phyloP scores from a whole-genome alignment of 768 basidiomycete genomes.

The Naganishia friedmannii region DNA sequence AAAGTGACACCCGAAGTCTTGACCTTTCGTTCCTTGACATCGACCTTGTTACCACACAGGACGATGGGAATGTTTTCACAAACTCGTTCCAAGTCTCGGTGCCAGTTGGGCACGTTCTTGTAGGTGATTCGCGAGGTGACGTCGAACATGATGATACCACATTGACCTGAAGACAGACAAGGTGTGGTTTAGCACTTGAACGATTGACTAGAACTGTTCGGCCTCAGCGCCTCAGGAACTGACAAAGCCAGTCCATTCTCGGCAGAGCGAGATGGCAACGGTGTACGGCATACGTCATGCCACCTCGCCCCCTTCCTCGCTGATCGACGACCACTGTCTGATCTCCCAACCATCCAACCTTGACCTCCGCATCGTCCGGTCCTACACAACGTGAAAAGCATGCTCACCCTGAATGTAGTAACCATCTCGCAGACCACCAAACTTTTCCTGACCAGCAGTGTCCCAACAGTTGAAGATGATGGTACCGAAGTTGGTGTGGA shows the following conservation, averaged over 20 bases:
- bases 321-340: background rate
- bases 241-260: too few species aligned
- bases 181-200: background rate
- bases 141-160: constrained; percentile 99
- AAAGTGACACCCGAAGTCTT: constrained; percentile 98
- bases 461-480: constrained; percentile 99
- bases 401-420: constrained; percentile 49
- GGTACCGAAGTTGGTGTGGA: constrained; percentile 97
- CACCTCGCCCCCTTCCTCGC: too few species aligned
- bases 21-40: constrained; percentile 99
- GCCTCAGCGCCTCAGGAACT: background rate
- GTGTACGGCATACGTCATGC: too few species aligned
- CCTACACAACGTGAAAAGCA: background rate
- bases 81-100: constrained; percentile 94
- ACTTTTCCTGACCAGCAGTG: constrained; percentile 99
- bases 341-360: too few species aligned
- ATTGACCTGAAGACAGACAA: constrained; percentile 71
- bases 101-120: constrained; percentile 99
- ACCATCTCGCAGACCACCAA: constrained; percentile 95
- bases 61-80: constrained; percentile 99
- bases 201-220: background rate
- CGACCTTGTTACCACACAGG: constrained; percentile 98
- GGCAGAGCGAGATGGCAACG: too few species aligned
- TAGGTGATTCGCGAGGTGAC: constrained; percentile 99
- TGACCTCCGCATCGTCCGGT: background rate